Percentiles rank a stretch among this genome's conserved stretches.
Evolutionary conservation across 495 filamentous ascomycete genomes (phyloP).

Genomic region (Aspergillus wentii): DNA sequence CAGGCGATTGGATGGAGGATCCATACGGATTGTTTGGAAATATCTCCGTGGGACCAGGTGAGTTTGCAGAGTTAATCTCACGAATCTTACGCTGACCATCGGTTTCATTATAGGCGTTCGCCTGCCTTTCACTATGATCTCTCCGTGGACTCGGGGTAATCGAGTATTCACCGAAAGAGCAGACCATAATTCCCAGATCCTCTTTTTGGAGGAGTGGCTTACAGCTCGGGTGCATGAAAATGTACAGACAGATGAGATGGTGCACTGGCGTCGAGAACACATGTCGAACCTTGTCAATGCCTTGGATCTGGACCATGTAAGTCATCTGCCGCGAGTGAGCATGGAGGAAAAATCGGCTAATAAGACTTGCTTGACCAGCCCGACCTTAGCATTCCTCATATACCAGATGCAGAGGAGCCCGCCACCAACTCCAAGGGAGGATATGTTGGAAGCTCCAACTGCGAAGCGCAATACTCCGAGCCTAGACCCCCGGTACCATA

Average conservation of each 20-base stretch:
- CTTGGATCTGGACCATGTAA: conserved; percentile 44
- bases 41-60: conserved; percentile 45
- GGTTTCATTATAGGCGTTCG: conserved; percentile 38
- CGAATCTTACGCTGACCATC: too few species aligned
- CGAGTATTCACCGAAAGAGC: conserved; percentile 51
- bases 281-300: conserved; percentile 53
- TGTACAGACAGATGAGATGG: conserved; percentile 44
- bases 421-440: conserved; percentile 27
- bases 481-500: conserved; percentile 45
- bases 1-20: conserved; percentile 53
- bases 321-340: too few species aligned
- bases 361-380: too few species aligned
- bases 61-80: too few species aligned
- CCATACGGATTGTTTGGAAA: conserved; percentile 42
- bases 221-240: conserved; percentile 44
- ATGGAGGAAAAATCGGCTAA: too few species aligned
- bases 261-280: conserved; percentile 45
- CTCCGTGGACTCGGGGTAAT: conserved; percentile 52
- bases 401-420: conserved; percentile 39
- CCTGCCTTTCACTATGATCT: conserved; percentile 52
- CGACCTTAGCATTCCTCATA: conserved; percentile 37
- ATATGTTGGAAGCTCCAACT: conserved; percentile 40
- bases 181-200: conserved; percentile 54
- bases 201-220: conserved; percentile 52
- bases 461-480: conserved; percentile 29